Conservation (phyloP, 306 rosid genomes). For the Sicyos baderoa region DNA sequence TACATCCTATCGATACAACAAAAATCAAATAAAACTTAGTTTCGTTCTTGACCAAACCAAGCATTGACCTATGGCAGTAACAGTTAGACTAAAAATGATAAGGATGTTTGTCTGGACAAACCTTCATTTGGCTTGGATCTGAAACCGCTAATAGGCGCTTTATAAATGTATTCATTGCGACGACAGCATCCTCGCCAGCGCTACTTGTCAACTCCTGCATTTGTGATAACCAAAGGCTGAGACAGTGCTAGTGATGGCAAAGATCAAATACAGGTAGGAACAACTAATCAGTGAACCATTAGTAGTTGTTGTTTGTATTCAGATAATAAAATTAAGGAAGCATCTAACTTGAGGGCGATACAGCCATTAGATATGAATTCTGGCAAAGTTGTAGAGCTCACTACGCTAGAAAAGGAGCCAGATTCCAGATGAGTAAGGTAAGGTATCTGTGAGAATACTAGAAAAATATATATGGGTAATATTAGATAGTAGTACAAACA, state of each 20-base stretch:
- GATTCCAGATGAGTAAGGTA: background rate
- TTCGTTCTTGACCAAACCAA: background rate
- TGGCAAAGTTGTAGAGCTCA: background rate
- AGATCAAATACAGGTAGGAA: background rate
- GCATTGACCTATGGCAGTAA: background rate
- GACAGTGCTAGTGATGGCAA: background rate
- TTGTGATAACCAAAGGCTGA: conserved; percentile 3
- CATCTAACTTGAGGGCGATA: background rate
- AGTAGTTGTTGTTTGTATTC: background rate
- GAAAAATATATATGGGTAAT: no score
- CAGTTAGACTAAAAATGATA: background rate
- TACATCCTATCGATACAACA: no score
- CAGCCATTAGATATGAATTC: background rate
- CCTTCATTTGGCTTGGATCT: conserved; percentile 90
- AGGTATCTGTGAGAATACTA: no score
- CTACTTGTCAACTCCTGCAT: conserved; percentile 79
- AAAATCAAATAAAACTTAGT: no score
- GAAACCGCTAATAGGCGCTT: conserved; percentile 89
- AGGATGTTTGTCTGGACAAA: conserved; percentile 20
- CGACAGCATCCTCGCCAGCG: conserved; percentile 89
- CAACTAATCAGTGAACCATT: background rate
- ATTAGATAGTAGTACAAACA: no score
- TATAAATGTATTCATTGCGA: conserved; percentile 93
- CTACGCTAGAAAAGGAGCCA: background rate
- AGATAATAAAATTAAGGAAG: background rate